Base-by-base conservation (phyloP, 1,284 basidiomycete genomes). In the Tremellales sp. region DNA sequence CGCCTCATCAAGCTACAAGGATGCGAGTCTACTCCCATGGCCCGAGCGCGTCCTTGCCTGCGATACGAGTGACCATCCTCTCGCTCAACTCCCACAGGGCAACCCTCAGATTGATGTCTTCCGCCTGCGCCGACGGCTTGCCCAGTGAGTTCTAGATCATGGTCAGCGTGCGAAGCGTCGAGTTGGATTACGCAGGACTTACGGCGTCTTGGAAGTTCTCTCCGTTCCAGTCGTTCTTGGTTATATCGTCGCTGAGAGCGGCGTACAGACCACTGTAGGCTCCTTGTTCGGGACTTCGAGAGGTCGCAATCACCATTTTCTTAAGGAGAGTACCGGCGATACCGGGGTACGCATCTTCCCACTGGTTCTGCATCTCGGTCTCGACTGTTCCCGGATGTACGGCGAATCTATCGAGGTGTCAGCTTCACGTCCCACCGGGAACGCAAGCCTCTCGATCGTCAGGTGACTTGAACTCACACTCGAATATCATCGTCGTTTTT, bases 21-120 rank as follows among this genome's bases (percentile, higher is more conserved):
- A n/a, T n/a, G n/a, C n/a, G n/a, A 33, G 29, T 33, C 26, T 48
- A 45, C 26, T 27, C 43, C 72, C 70, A 72, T n/a, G 54, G 42
- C 26, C 64, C 52, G 43, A 78, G 52, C 26, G 70, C 75, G 89
- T 97, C 37, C 78, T 96, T 45, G 88, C 90, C 11, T 87, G 96
- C 68, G 87, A 93, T 70, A 89, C 94, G 73, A 77, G 94, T 54
- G 85, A 90, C 67, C 93, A 97, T 76, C 93, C 92, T 3, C 78
- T 96, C 56, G 91, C 92, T 6, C 89, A 97, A 73, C 91, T 96
- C 67, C 73, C 76, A 78, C 36, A 78, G 54, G n/a, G 74, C 74
- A 43, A 62, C 68, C 5, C 66, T 74, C 12, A 77, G 64, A 48
- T 69, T 64, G 40, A 53, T 56, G 50, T 78, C 73, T 31, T 64